Conservation (phyloP, 306 rosid genomes). For the Begonia loranthoides region DNA sequence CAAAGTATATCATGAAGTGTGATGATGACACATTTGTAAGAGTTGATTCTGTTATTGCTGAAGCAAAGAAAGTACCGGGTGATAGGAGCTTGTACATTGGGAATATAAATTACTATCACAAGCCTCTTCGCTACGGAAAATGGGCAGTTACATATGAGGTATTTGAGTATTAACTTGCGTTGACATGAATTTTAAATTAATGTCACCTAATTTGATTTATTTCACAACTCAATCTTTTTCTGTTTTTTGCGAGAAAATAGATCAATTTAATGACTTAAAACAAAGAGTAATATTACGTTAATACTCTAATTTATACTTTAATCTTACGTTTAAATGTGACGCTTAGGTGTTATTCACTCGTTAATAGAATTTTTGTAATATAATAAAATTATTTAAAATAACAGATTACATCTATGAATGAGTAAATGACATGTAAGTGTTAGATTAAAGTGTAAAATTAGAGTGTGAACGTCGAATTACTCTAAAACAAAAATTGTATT, state of each 20-base stretch:
- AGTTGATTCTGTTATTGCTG: constrained; percentile 46
- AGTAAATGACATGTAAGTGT: too few species aligned
- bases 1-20: constrained; percentile 80
- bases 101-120: constrained; percentile 80
- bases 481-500: background rate
- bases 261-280: too few species aligned
- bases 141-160: constrained; percentile 98
- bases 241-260: background rate
- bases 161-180: background rate
- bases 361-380: too few species aligned
- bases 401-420: too few species aligned
- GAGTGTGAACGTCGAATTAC: too few species aligned
- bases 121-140: constrained; percentile 87
- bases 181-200: background rate
- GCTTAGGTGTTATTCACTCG: too few species aligned
- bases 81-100: constrained; percentile 67
- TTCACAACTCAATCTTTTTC: background rate
- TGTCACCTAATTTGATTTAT: background rate
- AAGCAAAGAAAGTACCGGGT: constrained; percentile 31
- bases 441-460: too few species aligned
- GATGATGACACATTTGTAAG: constrained; percentile 89
- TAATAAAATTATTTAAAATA: too few species aligned
- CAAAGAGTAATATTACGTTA: too few species aligned
- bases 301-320: too few species aligned
- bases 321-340: too few species aligned